phyloP scores from a whole-genome alignment of 1,139 yeast species.

The Pichia sp. region DNA sequence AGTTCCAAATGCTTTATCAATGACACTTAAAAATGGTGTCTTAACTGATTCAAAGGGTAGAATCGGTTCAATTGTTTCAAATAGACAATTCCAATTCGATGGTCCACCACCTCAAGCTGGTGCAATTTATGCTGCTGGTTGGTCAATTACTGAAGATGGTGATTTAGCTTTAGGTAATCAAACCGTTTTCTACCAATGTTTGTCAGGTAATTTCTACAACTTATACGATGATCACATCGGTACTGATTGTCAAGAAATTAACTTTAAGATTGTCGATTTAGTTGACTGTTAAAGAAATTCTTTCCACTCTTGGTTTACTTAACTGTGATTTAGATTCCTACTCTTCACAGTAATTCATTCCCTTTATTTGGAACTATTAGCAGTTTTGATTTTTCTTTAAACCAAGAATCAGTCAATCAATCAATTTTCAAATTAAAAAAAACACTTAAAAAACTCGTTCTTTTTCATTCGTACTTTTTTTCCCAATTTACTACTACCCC shows the following conservation, averaged over 20 bases:
- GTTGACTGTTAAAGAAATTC: constrained; percentile 42
- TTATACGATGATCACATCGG: constrained; percentile 66
- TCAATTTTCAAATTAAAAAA: no score
- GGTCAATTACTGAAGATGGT: constrained; percentile 64
- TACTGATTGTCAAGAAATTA: constrained; percentile 57
- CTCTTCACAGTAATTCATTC: neutral
- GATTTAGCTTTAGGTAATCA: constrained; percentile 61
- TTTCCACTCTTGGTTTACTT: neutral
- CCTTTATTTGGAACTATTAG: neutral
- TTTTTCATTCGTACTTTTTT: neutral
- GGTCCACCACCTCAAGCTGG: constrained; percentile 93
- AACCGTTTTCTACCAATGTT: constrained; percentile 67
- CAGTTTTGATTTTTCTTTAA: no score
- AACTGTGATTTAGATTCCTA: neutral
- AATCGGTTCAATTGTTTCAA: constrained; percentile 76
- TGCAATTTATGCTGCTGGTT: constrained; percentile 78
- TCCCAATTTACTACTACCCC: no score
- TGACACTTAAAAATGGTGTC: constrained; percentile 45
- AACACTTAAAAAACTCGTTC: no score
- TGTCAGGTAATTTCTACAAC: constrained; percentile 76
- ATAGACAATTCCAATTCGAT: constrained; percentile 83
- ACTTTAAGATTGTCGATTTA: constrained; percentile 59
- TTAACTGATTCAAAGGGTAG: constrained; percentile 59
- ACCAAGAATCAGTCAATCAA: no score
- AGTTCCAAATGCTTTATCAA: constrained; percentile 43